Evolutionary conservation across 2,329 filamentous ascomycete genomes (phyloP).

Genomic region (Fusarium secorum): DNA sequence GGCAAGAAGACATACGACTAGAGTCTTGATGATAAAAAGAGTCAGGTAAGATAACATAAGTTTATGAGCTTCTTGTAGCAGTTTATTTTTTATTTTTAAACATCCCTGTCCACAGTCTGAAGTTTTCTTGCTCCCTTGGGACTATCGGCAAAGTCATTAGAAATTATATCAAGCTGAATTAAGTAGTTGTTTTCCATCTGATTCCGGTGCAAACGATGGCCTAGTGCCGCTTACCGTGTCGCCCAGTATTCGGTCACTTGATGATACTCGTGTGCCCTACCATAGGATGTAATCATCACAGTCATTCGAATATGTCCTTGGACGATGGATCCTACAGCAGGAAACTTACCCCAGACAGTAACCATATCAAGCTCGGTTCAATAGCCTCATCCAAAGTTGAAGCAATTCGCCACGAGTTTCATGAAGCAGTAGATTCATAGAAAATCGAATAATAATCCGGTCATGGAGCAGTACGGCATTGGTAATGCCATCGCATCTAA

Average conservation of each 20-base stretch:
- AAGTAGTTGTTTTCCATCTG: neutral
- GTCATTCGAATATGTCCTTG: neutral
- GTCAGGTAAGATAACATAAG: neutral
- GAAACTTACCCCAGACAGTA: neutral
- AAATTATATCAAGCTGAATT: too few relatives aligned
- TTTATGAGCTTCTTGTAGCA: neutral
- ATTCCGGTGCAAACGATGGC: neutral
- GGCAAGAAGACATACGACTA: neutral
- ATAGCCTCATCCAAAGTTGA: neutral
- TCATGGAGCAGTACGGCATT: neutral
- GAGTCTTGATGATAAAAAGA: neutral
- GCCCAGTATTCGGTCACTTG: neutral
- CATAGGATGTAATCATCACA: too few relatives aligned
- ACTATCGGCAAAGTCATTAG: neutral
- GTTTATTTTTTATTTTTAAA: neutral
- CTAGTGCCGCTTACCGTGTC: neutral
- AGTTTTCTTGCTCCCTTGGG: neutral
- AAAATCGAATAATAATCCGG: neutral
- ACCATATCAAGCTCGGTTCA: neutral
- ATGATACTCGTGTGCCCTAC: neutral
- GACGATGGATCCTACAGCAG: neutral
- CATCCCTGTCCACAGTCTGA: neutral
- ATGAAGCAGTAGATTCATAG: neutral
- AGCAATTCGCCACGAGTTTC: neutral
- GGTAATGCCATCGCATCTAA: fast-evolving